phyloP scores from a whole-genome alignment of 2,329 filamentous ascomycete genomes.

The Penicillium janthinellum region DNA sequence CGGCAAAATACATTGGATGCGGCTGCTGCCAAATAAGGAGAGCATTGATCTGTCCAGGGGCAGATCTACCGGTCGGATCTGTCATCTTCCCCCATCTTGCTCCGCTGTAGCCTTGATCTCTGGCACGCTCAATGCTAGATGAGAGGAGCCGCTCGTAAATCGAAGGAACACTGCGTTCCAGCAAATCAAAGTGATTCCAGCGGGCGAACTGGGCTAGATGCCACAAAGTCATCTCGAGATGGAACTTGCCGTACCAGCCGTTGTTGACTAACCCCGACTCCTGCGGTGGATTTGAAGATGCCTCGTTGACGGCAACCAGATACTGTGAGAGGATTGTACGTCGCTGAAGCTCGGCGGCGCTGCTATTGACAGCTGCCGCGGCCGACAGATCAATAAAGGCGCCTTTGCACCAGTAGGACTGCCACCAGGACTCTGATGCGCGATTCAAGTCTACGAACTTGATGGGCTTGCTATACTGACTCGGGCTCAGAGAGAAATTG shows the following conservation, averaged over 20 bases:
- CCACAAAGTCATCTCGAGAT: constrained; percentile 15
- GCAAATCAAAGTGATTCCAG: constrained; percentile 12
- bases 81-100: background rate
- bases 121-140: background rate
- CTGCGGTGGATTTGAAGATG: constrained; percentile 5
- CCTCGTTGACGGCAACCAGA: background rate
- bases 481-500: background rate
- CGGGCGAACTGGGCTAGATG: constrained; percentile 12
- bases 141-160: background rate
- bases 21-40: background rate
- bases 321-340: background rate
- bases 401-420: background rate
- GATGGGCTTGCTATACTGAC: background rate
- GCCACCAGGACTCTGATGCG: background rate
- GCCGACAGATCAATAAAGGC: background rate
- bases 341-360: background rate
- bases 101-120: background rate
- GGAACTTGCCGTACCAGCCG: constrained; percentile 16
- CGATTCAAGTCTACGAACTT: background rate
- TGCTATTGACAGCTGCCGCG: background rate
- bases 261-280: constrained; percentile 12
- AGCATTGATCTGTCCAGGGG: background rate
- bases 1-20: background rate
- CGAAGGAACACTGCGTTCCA: constrained; percentile 4
- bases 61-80: background rate